Conservation (phyloP, 2,329 filamentous ascomycete genomes). For the Dendryphion nanum region DNA sequence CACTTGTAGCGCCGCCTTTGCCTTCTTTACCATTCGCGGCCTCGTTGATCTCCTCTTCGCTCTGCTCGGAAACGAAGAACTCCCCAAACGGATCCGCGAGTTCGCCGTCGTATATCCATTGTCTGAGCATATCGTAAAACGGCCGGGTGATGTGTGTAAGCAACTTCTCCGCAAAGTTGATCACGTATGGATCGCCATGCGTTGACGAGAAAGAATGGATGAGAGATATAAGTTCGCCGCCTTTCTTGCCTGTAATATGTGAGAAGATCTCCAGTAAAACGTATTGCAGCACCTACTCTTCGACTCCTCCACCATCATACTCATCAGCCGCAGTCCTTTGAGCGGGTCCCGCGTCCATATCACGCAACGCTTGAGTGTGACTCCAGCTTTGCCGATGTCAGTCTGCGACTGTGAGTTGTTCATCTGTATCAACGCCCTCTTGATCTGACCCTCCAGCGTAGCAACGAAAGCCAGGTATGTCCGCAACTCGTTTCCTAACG, state of each 20-base stretch:
- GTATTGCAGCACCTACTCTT: constrained; percentile 54
- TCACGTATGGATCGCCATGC: constrained; percentile 92
- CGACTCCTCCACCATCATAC: constrained; percentile 88
- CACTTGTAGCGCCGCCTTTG: constrained; percentile 70
- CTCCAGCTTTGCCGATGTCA: constrained; percentile 79
- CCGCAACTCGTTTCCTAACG: constrained; percentile 78
- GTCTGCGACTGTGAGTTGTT: constrained; percentile 65
- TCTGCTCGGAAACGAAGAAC: constrained; percentile 90
- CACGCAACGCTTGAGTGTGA: constrained; percentile 91
- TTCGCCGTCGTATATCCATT: constrained; percentile 98
- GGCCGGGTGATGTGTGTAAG: constrained; percentile 84
- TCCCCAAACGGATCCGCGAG: constrained; percentile 93
- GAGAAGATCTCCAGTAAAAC: not conserved
- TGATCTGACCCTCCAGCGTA: constrained; percentile 88
- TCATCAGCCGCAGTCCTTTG: constrained; percentile 91
- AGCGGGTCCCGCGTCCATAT: constrained; percentile 98
- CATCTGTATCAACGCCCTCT: constrained; percentile 73
- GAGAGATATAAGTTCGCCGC: constrained; percentile 87
- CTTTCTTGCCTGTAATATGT: constrained; percentile 58
- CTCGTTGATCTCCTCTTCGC: constrained; percentile 49
- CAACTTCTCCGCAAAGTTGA: constrained; percentile 86
- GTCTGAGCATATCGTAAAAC: constrained; percentile 93
- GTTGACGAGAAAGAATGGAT: constrained; percentile 93
- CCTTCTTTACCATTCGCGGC: constrained; percentile 40
- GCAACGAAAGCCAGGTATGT: constrained; percentile 90